Base-by-base conservation (phyloP, 306 rosid genomes). In the Cicer judaicum region DNA sequence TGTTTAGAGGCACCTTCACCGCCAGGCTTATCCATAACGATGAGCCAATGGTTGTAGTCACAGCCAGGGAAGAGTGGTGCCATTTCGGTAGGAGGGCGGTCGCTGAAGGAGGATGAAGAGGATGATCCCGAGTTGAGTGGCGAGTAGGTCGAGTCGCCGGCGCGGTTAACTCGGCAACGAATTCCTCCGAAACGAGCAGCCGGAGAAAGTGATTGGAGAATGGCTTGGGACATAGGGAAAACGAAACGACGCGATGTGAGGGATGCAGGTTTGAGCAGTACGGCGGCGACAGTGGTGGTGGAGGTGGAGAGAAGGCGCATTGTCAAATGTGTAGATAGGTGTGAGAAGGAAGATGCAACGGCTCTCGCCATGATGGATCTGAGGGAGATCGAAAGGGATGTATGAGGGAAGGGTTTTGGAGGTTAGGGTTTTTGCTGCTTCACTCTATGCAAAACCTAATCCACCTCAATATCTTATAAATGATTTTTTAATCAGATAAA, bases 21-120 rank as follows among this genome's bases (percentile, higher is more conserved):
- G 0, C 97, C 98, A 11, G 99, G 99, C 71, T 90, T 85, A 6
- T 95, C 99, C 89, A 95, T 92, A 19, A 95, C 91, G 21, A 95
- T 95, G 71, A 95, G 98, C 97, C 96, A 95, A 85, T 95, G 99
- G 77, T 92, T 75, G 74, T 95, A 95, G 68, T 95, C 99, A 19
- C 99, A 95, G 1, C 98, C 99, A 0, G 98, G 98, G 82, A 95
- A 95, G 2, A 95, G 96, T 0, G 99, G 98, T 0, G 98, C 98
- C 99, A 95, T 92, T 68, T 95, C 98, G 0, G 96, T 89, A 39
- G 98, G 99, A 0, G 98, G 98, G 0, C 99, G 93, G 68, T 92
- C 98, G 24, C 89, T 87, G 89, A 90, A 90, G 72, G 89, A 86
- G 2, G 91, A 88, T 0, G 81, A 60, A 73, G 90, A 87, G 3